Conservation (phyloP, 345 rosid species). For the Lenwebbia sp. region DNA sequence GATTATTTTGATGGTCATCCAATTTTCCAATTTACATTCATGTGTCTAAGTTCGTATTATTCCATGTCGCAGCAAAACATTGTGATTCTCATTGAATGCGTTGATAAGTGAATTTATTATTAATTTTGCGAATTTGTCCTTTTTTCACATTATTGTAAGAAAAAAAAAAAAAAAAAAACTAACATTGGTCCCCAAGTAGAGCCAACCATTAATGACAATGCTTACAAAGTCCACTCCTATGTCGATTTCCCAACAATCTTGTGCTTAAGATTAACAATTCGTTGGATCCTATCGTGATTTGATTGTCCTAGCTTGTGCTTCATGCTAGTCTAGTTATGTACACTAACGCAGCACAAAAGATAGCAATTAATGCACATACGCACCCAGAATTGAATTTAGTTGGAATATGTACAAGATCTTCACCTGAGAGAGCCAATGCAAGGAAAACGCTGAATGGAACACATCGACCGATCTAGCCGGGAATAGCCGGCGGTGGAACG, state of each 20-base stretch:
- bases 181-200: background rate
- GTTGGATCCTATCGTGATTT: background rate
- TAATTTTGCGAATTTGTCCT: background rate
- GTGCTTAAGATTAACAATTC: background rate
- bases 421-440: conserved; percentile 98
- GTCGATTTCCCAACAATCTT: background rate
- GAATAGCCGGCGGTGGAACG: conserved; percentile 77
- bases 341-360: background rate
- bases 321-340: background rate
- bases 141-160: background rate
- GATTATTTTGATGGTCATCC: background rate
- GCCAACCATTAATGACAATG: background rate
- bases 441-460: conserved; percentile 85
- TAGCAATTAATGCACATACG: background rate
- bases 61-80: background rate
- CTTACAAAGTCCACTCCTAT: background rate
- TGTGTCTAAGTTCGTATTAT: background rate
- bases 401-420: background rate
- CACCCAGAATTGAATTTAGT: background rate
- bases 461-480: conserved; percentile 69
- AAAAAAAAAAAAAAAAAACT: background rate
- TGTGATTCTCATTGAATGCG: background rate
- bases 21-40: background rate
- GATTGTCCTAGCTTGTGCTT: background rate
- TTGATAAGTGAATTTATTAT: background rate